Evolutionary conservation across 2,329 filamentous ascomycete genomes (phyloP), one percentile per base, ranked within the genome.

Genomic region (Lasiodiplodia citricola): DNA sequence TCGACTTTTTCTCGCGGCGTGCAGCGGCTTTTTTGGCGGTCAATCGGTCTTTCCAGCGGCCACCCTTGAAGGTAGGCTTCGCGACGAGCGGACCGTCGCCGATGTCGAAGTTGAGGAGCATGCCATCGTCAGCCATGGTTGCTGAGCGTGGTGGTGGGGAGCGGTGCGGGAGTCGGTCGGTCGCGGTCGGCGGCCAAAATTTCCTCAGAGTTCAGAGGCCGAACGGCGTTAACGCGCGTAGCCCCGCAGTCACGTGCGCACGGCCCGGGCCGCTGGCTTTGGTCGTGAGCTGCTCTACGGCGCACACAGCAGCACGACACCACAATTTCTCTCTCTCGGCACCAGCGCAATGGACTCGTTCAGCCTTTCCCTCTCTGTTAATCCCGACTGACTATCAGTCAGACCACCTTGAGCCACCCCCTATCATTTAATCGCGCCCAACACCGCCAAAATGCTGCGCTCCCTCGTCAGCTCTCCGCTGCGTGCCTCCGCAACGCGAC

Each of bases 101-200:
- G 68, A 97, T 84, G 74, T 93, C 90, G 78, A 98, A 97, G 75
- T 98, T 98, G 77, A 98, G 85, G 68, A 97, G 87, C 88, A 99
- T 92, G 73, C 94, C 94, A 89, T 97, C 92, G 84, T 98, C 94
- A 64, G 92, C 92, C 94, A 98, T 97, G 28, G 47, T 50, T 71
- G 74, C 71, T 62, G 57, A 18, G 55, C 41, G 14, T 60, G 44
- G 55, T 41, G 44, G n/a, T 47, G 66, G n/a, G 18, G 41, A 31
- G 28, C n/a, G 21, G 10, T 8, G 44, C 14, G n/a, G 25, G 10
- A 38, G 38, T 5, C 14, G 37, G 6, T 28, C 14, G 21, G 41
- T 51, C 14, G 58, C 8, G 16, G 13, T 58, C 41, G 56, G 55
- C 55, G 38, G 55, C 58, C 58, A 52, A 52, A 54, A 38, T 52